phyloP scores from a whole-genome alignment of 2,329 filamentous ascomycete species.

The Tolypocladium endophyticum region DNA sequence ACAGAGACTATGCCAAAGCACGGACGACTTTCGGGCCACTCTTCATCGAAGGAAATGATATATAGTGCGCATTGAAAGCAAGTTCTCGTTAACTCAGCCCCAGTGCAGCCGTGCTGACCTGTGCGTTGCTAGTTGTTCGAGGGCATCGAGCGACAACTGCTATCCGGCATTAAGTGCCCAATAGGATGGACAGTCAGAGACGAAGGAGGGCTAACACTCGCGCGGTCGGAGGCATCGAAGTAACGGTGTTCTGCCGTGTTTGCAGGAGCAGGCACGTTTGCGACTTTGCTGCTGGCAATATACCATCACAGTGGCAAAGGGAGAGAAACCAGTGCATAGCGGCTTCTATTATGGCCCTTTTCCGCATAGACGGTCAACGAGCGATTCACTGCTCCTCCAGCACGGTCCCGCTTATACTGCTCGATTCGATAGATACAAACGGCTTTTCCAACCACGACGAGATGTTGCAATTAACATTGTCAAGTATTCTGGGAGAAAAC shows the following conservation, averaged over 20 bases:
- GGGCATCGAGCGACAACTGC: neutral
- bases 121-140: neutral
- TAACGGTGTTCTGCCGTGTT: neutral
- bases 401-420: too few relatives aligned
- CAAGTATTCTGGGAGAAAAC: too few relatives aligned
- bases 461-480: too few relatives aligned
- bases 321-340: neutral
- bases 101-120: neutral
- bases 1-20: too few relatives aligned
- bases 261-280: neutral
- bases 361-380: neutral
- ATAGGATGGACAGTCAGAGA: neutral
- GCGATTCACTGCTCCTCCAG: neutral
- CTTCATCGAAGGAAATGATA: too few relatives aligned
- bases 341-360: neutral
- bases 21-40: too few relatives aligned
- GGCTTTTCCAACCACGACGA: too few relatives aligned
- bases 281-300: neutral
- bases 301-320: neutral
- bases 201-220: neutral
- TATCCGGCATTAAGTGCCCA: neutral
- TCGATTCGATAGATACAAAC: too few relatives aligned
- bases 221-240: too few relatives aligned
- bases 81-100: neutral
- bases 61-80: neutral